Conservation (phyloP, 2,329 filamentous ascomycete species). For the Alternaria hordeiaustralica region DNA sequence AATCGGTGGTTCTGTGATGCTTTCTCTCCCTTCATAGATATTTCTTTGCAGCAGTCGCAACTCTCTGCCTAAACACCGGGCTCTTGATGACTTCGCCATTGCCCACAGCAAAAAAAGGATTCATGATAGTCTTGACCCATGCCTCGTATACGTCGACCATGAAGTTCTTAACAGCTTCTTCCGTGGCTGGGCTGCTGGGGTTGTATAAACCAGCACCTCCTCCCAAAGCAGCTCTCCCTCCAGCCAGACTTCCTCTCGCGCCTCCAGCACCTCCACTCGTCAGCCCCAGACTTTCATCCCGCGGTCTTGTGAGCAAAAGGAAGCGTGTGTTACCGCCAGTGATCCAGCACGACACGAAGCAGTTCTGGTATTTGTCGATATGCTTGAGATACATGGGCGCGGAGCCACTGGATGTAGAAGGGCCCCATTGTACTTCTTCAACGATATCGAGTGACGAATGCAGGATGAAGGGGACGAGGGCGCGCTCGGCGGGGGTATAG, state of each 20-base stretch:
- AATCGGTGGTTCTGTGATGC: neutral
- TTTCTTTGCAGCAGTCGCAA: slow-evolving; percentile 89
- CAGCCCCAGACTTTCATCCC: slow-evolving; percentile 46
- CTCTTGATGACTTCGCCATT: slow-evolving; percentile 85
- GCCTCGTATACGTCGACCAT: slow-evolving; percentile 95
- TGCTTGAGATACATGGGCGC: slow-evolving; percentile 85
- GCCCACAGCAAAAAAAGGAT: slow-evolving; percentile 88
- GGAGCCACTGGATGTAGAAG: slow-evolving; percentile 36
- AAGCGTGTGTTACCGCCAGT: slow-evolving; percentile 94
- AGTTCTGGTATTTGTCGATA: slow-evolving; percentile 95
- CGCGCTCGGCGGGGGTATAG: slow-evolving; percentile 85
- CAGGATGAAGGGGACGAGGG: slow-evolving; percentile 97
- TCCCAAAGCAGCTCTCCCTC: slow-evolving; percentile 35
- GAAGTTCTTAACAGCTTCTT: slow-evolving; percentile 94
- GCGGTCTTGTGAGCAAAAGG: slow-evolving; percentile 86
- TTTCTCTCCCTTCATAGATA: slow-evolving; percentile 65
- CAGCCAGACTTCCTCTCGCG: slow-evolving; percentile 39
- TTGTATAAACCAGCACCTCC: slow-evolving; percentile 64
- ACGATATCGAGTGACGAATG: slow-evolving; percentile 94
- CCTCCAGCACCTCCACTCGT: slow-evolving; percentile 23
- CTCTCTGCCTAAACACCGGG: slow-evolving; percentile 81
- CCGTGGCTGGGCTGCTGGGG: slow-evolving; percentile 85
- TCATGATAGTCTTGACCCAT: slow-evolving; percentile 98
- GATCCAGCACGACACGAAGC: slow-evolving; percentile 92
- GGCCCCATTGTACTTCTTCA: slow-evolving; percentile 93